Conservation (phyloP, 352 stramenopile species). For the Phytophthora citrophthora region DNA sequence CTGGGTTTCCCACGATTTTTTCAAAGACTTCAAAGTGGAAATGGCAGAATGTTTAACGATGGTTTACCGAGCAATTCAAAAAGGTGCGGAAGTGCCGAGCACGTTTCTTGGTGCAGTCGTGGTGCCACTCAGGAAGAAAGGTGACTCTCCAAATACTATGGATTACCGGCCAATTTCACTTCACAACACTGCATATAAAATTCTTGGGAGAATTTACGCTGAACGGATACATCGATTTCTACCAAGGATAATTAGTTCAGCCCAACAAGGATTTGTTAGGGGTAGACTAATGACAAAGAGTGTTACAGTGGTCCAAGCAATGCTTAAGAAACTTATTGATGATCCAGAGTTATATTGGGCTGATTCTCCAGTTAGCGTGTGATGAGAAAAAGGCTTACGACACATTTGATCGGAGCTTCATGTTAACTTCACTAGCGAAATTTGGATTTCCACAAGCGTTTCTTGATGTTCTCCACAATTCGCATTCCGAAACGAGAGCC, state of each 20-base stretch:
- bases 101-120: constrained; percentile 1
- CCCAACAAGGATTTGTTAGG: background rate
- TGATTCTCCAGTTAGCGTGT: background rate
- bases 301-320: background rate
- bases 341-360: background rate
- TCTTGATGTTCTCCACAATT: background rate
- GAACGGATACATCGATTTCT: background rate
- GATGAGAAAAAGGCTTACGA: constrained; percentile 13
- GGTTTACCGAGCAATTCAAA: background rate
- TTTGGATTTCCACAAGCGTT: constrained; percentile 6
- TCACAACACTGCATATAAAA: background rate
- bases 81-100: background rate
- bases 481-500: constrained; percentile 11
- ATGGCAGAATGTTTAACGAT: background rate
- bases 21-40: constrained; percentile 5
- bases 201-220: background rate
- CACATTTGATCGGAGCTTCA: constrained; percentile 4
- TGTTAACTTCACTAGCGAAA: background rate
- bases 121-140: background rate
- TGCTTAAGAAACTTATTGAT: background rate
- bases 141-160: background rate
- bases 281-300: background rate
- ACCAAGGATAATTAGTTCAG: background rate
- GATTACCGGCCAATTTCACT: background rate
- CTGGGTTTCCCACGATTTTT: constrained; percentile 1